phyloP scores from a whole-genome alignment of 805 yeast genomes.

The Barnettozyma populi region DNA sequence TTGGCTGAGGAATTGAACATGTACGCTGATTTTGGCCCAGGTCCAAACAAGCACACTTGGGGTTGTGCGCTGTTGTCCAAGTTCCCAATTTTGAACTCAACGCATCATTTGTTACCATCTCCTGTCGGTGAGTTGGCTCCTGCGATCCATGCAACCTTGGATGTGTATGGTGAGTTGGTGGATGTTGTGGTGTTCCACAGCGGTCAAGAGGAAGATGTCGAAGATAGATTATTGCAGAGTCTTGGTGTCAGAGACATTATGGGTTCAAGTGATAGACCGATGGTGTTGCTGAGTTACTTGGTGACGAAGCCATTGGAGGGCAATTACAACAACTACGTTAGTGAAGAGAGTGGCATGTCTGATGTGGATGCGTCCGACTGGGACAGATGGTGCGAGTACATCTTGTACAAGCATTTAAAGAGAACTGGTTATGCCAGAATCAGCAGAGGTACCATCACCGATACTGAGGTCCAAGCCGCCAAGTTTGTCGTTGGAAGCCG shows the following conservation, averaged over 20 bases:
- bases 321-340: constrained; percentile 87
- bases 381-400: constrained; percentile 99
- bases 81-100: constrained; percentile 86
- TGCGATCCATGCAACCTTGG: constrained; percentile 93
- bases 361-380: constrained; percentile 92
- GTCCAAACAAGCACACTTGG: constrained; percentile 98
- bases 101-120: constrained; percentile 89
- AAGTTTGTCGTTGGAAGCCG: constrained; percentile 53
- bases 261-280: constrained; percentile 80
- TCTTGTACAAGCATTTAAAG: constrained; percentile 77
- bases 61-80: constrained; percentile 89
- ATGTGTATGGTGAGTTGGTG: constrained; percentile 78
- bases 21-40: constrained; percentile 97
- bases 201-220: constrained; percentile 96
- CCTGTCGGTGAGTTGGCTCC: constrained; percentile 99
- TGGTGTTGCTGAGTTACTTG: constrained; percentile 80
- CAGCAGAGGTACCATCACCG: constrained; percentile 89
- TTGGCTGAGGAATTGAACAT: constrained; percentile 88
- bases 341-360: constrained; percentile 77
- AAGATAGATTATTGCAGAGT: constrained; percentile 86
- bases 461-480: constrained; percentile 94
- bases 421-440: constrained; percentile 93
- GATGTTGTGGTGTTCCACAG: constrained; percentile 97
- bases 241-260: constrained; percentile 69
- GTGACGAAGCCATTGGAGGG: constrained; percentile 87